A percentile compares a stretch with the other conserved stretches of the same genome.
Evolutionary conservation across 106 monocot genomes (phyloP).

Genomic region (Vanilla planifolia): DNA sequence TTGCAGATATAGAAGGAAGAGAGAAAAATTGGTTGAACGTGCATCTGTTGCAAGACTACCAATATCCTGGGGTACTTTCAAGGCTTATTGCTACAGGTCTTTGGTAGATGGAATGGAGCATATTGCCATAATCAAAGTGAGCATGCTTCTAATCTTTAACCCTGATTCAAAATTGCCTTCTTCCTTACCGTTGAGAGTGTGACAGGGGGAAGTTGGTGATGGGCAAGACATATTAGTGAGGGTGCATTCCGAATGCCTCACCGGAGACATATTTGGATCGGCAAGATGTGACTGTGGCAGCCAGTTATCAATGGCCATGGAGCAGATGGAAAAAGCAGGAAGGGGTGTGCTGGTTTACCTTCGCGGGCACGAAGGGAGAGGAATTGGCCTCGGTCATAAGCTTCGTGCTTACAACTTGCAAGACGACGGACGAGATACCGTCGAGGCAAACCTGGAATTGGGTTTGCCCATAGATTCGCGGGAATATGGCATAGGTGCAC

Average conservation of each 20-base stretch:
- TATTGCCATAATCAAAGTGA: constrained; percentile 94
- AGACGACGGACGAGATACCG: constrained; percentile 87
- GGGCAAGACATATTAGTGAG: constrained; percentile 79
- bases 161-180: background rate
- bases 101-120: constrained; percentile 94
- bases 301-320: constrained; percentile 78
- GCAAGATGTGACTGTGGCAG: constrained; percentile 91
- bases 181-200: background rate
- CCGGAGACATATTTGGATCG: constrained; percentile 64
- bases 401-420: constrained; percentile 96
- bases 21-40: constrained; percentile 78
- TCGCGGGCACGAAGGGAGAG: constrained; percentile 92
- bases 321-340: constrained; percentile 75
- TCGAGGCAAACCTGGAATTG: constrained; percentile 92
- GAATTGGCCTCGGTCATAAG: constrained; percentile 96
- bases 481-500: constrained; percentile 96
- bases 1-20: constrained; percentile 88
- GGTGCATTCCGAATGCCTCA: constrained; percentile 95
- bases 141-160: background rate
- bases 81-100: constrained; percentile 85
- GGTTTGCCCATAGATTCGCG: constrained; percentile 89
- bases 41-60: constrained; percentile 69
- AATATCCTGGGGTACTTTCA: constrained; percentile 59
- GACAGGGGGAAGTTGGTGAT: constrained; percentile 93
- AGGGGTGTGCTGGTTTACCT: constrained; percentile 93